Evolutionary conservation across 2,329 filamentous ascomycete genomes (phyloP).

Genomic region (Apiospora aurea): DNA sequence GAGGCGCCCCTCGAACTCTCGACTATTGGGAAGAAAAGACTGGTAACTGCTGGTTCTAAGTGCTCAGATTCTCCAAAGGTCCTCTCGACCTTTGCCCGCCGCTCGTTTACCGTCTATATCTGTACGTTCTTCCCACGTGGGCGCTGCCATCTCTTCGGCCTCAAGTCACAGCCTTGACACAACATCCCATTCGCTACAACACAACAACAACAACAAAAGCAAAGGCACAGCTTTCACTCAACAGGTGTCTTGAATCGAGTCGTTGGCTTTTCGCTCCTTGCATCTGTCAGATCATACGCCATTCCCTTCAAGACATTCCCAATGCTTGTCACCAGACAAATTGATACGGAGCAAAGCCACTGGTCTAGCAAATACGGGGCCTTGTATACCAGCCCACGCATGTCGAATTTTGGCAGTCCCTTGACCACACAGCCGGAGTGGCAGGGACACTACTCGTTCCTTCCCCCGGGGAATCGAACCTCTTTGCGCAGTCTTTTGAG

Average conservation of each 20-base stretch:
- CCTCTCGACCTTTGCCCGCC: slow-evolving; percentile 17
- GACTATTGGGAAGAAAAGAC: background rate
- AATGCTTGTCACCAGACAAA: slow-evolving; percentile 65
- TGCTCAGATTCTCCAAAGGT: background rate
- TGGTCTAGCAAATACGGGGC: slow-evolving; percentile 63
- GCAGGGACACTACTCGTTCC: slow-evolving; percentile 62
- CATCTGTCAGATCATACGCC: slow-evolving; percentile 13
- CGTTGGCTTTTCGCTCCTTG: slow-evolving; percentile 2
- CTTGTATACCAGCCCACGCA: slow-evolving; percentile 58
- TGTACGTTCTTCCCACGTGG: slow-evolving; percentile 3
- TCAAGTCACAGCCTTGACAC: background rate
- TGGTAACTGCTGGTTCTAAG: background rate
- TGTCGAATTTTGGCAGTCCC: slow-evolving; percentile 63
- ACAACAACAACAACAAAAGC: too few species aligned
- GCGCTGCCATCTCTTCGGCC: background rate
- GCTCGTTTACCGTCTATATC: slow-evolving; percentile 19
- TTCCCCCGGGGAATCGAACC: slow-evolving; percentile 51
- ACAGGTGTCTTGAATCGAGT: background rate
- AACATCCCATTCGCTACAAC: background rate
- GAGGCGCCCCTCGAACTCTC: background rate
- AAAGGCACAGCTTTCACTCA: background rate
- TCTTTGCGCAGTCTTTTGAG: slow-evolving; percentile 54
- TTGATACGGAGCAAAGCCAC: slow-evolving; percentile 60
- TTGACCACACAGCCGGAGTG: slow-evolving; percentile 63
- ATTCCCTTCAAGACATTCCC: slow-evolving; percentile 39